Conservation (phyloP, 257 asterid genomes). For the Jacaranda mimosifolia region DNA sequence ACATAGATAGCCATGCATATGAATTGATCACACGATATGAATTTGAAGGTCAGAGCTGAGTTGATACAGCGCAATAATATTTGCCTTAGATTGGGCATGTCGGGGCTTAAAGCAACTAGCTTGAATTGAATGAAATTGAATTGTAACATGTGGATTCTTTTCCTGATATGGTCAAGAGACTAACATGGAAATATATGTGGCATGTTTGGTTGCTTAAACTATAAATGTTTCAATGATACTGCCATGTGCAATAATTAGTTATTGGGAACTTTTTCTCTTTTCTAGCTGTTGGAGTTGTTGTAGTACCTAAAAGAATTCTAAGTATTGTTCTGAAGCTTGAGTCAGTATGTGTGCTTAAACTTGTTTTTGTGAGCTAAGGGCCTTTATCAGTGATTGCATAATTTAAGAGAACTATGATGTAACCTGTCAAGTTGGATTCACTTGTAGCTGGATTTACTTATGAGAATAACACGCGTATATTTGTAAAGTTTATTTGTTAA, state of each 20-base stretch:
- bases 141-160: not conserved
- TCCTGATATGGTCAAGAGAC: conserved; percentile 4
- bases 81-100: conserved; percentile 13
- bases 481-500: not conserved
- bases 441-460: not conserved
- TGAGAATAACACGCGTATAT: not conserved
- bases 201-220: not conserved
- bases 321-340: not conserved
- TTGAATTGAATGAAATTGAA: not conserved
- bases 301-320: not conserved
- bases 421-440: conserved; percentile 20
- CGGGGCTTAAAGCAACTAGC: not conserved
- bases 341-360: conserved; percentile 10
- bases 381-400: not conserved
- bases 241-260: not conserved
- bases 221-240: not conserved
- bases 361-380: not conserved
- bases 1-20: conserved; percentile 4
- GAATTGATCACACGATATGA: conserved; percentile 9
- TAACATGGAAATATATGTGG: not conserved
- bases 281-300: not conserved
- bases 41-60: not conserved
- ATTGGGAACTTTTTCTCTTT: not conserved
- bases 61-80: not conserved
- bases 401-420: not conserved